Percentiles rank a stretch among this genome's conserved stretches.
These are phyloP conservation scores for Globisporangium radiosum DNA, from an alignment of 352 stramenopile species.

Conservation along the genomic window DNA sequence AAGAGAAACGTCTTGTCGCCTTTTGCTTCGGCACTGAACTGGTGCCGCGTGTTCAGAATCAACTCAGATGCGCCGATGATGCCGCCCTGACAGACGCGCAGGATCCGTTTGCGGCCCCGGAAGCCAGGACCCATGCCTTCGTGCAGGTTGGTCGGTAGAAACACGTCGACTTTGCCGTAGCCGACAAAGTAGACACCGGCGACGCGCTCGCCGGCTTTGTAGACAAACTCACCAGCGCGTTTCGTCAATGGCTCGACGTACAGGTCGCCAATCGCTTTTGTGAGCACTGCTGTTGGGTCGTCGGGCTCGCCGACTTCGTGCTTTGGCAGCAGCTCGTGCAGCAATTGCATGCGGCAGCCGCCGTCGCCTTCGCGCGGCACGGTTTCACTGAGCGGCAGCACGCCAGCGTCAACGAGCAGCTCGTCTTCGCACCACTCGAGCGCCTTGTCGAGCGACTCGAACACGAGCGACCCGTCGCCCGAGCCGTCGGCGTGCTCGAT, in stretches of 20 bases:
- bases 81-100: constrained; percentile 73
- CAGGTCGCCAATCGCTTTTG: constrained; percentile 53
- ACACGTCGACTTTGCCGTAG: constrained; percentile 82
- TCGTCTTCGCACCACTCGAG: constrained; percentile 86
- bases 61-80: constrained; percentile 75
- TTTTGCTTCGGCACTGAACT: constrained; percentile 72
- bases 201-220: constrained; percentile 52
- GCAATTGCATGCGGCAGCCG: constrained; percentile 41
- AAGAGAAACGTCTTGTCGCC: constrained; percentile 64
- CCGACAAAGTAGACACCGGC: constrained; percentile 78
- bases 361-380: constrained; percentile 22
- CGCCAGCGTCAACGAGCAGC: constrained; percentile 59
- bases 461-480: constrained; percentile 59
- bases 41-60: constrained; percentile 74
- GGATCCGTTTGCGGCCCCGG: constrained; percentile 67
- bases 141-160: constrained; percentile 73
- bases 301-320: constrained; percentile 11
- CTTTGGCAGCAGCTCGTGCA: constrained; percentile 58
- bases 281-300: constrained; percentile 26
- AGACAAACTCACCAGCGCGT: constrained; percentile 59
- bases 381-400: constrained; percentile 62
- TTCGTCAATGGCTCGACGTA: constrained; percentile 62
- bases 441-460: constrained; percentile 76
- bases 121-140: constrained; percentile 78
- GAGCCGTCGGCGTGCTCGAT: constrained; percentile 59